phyloP scores from a whole-genome alignment of 1,284 basidiomycete genomes.

The Trichosporon sp. region DNA sequence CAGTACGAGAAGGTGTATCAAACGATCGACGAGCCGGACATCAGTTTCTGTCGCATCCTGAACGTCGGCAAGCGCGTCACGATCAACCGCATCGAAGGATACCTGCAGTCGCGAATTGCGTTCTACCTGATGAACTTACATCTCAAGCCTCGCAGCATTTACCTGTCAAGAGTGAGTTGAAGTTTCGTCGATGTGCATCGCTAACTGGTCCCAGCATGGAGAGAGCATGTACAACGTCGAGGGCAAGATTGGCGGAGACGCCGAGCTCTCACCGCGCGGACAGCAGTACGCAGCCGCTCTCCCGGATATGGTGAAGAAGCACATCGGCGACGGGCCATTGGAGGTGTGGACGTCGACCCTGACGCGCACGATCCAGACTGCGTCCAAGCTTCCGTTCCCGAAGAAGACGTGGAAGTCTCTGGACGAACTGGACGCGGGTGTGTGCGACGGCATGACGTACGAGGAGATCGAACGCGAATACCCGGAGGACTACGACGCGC shows the following conservation, averaged over 20 bases:
- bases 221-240: conserved; percentile 97
- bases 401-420: conserved; percentile 98
- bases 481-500: conserved; percentile 97
- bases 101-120: conserved; percentile 91
- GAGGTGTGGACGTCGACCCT: conserved; percentile 94
- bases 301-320: conserved; percentile 81
- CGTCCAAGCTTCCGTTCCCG: conserved; percentile 70
- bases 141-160: conserved; percentile 92
- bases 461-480: conserved; percentile 97
- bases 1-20: conserved; percentile 97
- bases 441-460: conserved; percentile 99
- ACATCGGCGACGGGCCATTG: conserved; percentile 74
- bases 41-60: conserved; percentile 79
- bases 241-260: conserved; percentile 96
- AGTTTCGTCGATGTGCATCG: too few relatives aligned
- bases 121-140: conserved; percentile 99
- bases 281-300: conserved; percentile 79
- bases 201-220: conserved; percentile 66
- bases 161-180: conserved; percentile 76
- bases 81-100: conserved; percentile 80
- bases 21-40: conserved; percentile 79
- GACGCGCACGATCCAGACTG: conserved; percentile 88
- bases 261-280: conserved; percentile 76
- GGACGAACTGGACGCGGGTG: conserved; percentile 96
- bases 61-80: conserved; percentile 84